Base-by-base conservation (phyloP, 768 basidiomycete genomes). In the Albatrellus ellisii region DNA sequence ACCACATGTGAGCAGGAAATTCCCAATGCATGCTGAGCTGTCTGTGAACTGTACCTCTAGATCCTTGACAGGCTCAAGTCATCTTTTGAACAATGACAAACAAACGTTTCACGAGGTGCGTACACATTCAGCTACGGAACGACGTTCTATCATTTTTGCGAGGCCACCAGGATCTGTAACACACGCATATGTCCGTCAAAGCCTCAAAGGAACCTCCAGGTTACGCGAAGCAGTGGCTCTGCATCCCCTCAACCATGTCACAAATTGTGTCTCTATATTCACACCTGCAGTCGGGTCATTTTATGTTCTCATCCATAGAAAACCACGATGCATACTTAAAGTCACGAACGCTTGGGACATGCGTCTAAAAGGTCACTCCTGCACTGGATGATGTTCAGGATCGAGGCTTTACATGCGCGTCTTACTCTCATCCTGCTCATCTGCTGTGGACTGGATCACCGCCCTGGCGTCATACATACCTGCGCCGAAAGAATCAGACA, bases 361-460 rank as follows among this genome's bases (percentile, higher is more conserved):
- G 75, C 78, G 8, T 60, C 70, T 8, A 80, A 85, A 58, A 56
- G 1, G 63, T 68, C 27, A 61, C 63, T 6, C 65, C 75, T 18
- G 67, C 73, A 2, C 78, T 79, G 2, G 76, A 80, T 59, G 77
- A 87, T 46, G 71, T 86, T 11, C 87, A 88, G 62, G 95, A 99
- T 56, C 95, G 98, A 69, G 94, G 94, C 21, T 98, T 97, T 62
- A 95, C 92, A 6, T 83, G 95, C 4, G 94, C 35, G 63, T 99
- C 49, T 76, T 98, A 44, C 73, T 92, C 8, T 94, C 95, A 1
- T 90, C 97, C 66, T 88, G 95, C 37, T 88, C 87, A 29, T 79
- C 78, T 38, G 92, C 87, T 0, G 63, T 83, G 5, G 67, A 74
- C 42, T 97, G 92, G 87, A 64, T 91, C 47, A 67, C 69, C n/a